phyloP scores from a whole-genome alignment of 2,329 filamentous ascomycete species.

The Fusarium protoensiforme region DNA sequence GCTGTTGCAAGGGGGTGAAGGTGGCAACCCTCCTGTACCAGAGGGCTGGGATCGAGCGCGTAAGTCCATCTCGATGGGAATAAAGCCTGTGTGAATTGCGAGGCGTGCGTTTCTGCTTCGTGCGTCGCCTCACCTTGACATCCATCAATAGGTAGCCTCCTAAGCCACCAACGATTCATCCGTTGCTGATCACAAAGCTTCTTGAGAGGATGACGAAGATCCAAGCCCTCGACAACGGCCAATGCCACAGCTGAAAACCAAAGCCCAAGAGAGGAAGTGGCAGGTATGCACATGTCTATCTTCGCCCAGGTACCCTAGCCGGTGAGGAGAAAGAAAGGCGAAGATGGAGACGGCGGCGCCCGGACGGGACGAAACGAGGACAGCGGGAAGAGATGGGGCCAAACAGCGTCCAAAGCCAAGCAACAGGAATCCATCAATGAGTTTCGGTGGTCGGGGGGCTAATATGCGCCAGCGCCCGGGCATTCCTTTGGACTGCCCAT shows the following conservation, averaged over 20 bases:
- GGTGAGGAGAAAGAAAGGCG: conserved; percentile 33
- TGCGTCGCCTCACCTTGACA: neutral
- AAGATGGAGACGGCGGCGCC: conserved; percentile 25
- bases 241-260: neutral
- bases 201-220: neutral
- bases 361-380: conserved; percentile 38
- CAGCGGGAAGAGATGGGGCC: conserved; percentile 32
- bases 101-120: neutral
- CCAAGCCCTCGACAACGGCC: neutral
- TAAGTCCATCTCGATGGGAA: conserved; percentile 3
- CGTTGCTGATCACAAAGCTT: neutral
- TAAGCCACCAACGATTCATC: neutral
- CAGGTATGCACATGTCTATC: conserved; percentile 13
- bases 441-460: conserved; percentile 6
- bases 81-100: neutral
- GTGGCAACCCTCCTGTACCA: conserved; percentile 27
- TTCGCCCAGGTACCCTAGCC: conserved; percentile 9
- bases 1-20: conserved; percentile 14
- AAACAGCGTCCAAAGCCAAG: conserved; percentile 17
- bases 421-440: conserved; percentile 28
- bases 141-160: neutral
- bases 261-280: neutral
- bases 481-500: conserved; percentile 20
- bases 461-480: conserved; percentile 17
- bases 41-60: conserved; percentile 29